A percentile compares a stretch with the other conserved stretches of the same genome.
phyloP scores from a whole-genome alignment of 2,329 filamentous ascomycete species.

The Xylaria hypoxylon region DNA sequence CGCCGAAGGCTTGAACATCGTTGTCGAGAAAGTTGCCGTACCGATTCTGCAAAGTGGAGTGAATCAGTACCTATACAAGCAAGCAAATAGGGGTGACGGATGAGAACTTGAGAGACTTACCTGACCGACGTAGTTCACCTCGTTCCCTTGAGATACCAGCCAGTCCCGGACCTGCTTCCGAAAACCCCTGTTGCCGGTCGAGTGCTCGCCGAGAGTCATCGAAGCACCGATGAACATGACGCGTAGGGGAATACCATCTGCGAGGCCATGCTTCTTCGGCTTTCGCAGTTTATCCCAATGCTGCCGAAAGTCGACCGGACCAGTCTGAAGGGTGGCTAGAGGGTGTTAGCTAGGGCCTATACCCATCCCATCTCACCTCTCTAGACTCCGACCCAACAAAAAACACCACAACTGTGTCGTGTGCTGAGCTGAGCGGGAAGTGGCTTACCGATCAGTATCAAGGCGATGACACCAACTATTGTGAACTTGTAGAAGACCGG shows the following conservation, averaged over 20 bases:
- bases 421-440: not conserved
- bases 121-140: conserved; percentile 47
- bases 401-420: not conserved
- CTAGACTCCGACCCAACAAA: not conserved
- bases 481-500: conserved; percentile 45
- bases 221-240: conserved; percentile 49
- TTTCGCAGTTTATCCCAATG: conserved; percentile 45
- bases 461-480: conserved; percentile 35
- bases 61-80: conserved; percentile 29
- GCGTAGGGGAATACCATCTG: conserved; percentile 45
- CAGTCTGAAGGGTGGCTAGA: conserved; percentile 41
- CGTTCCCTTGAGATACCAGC: conserved; percentile 45
- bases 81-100: not conserved
- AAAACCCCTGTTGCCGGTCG: conserved; percentile 46
- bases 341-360: conserved; percentile 13
- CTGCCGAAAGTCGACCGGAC: conserved; percentile 43
- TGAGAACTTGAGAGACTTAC: conserved; percentile 26
- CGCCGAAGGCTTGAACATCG: conserved; percentile 49
- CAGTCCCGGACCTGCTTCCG: conserved; percentile 47
- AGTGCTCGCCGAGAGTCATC: conserved; percentile 48
- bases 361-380: not conserved
- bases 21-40: conserved; percentile 49
- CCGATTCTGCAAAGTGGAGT: conserved; percentile 41
- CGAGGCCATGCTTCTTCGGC: conserved; percentile 38
- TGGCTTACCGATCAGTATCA: conserved; percentile 44